These are phyloP conservation scores for Raphidocelis subcapitata DNA, from an alignment of 139 green algal genomes.

Conservation along the genomic window DNA sequence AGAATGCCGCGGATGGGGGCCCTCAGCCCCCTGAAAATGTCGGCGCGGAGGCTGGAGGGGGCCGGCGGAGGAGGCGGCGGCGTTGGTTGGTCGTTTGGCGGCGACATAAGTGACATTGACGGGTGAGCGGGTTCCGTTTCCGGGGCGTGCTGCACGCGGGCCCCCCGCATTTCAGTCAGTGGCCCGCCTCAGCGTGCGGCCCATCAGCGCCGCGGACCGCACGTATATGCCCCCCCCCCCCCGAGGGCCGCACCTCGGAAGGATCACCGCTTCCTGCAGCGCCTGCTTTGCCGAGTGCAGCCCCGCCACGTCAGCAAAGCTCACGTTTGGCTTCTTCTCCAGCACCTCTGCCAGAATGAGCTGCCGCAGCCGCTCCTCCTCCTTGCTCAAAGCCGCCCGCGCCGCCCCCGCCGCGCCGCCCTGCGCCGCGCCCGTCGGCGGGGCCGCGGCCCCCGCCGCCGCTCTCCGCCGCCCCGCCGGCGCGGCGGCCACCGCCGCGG, in stretches of 20 bases:
- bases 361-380: slow-evolving; percentile 42
- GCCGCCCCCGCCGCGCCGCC: slow-evolving; percentile 4
- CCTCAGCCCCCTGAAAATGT: slow-evolving; percentile 69
- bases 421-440: background rate
- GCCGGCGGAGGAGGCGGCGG: too few species aligned
- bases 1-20: slow-evolving; percentile 78
- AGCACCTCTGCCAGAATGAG: slow-evolving; percentile 67
- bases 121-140: too few species aligned
- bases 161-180: too few species aligned
- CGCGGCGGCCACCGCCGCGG: background rate
- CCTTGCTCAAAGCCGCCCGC: slow-evolving; percentile 26
- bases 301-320: slow-evolving; percentile 74
- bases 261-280: slow-evolving; percentile 77
- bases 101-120: too few species aligned
- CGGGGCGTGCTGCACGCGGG: too few species aligned
- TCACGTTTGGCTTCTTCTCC: slow-evolving; percentile 47
- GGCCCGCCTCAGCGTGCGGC: too few species aligned
- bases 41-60: slow-evolving; percentile 15
- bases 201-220: background rate
- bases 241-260: slow-evolving; percentile 40
- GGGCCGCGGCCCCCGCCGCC: background rate
- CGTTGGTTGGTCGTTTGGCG: too few species aligned
- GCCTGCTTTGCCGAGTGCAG: slow-evolving; percentile 69
- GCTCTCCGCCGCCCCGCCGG: background rate
- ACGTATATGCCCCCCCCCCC: background rate